Evolutionary conservation across 148 eudicot genomes (phyloP), one percentile per base, ranked within the genome.

Genomic region (Rhododendron mucronatum): DNA sequence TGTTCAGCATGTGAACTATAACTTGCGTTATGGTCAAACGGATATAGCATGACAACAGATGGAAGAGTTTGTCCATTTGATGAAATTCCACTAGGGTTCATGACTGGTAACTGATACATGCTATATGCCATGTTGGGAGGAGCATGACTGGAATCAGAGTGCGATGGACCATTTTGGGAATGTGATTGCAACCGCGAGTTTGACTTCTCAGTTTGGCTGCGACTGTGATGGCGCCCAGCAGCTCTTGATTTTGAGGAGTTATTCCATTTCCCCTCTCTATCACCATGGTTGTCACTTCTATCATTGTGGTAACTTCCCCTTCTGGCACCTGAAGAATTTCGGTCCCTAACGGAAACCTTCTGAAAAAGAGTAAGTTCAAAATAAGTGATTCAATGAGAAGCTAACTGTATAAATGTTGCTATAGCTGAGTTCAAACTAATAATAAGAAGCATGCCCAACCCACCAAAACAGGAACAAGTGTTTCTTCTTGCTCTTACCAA

Each of bases 191-290:
- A 50, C 92, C 98, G 89, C 16, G 94, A 86, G 85, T 75, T 89
- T 74, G 95, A 89, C 85, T 90, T 95, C 39, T 96, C 98, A 44
- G 85, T 77, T 86, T 93, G 98, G 86, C 63, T 87, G 79, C 94
- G 95, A 78, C 57, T 89, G 83, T 95, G 93, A 82, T 80, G 86
- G 8, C 97, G 92, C 6, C 89, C 91, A 48, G 93, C 83, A 86
- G 86, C 90, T 85, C 96, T 90, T 78, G 97, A 86, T 91, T 94
- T 96, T 41, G 96, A 82, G 88, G 83, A 90, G 23, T 77, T 20
- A 82, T 91, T 92, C 99, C 99, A 94, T 86, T 89, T 95, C 44
- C 95, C 93, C 77, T 96, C 99, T 89, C 92, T 92, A 74, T 94
- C 99, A 73, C 88, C 87, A 81, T 90, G 95, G 78, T 84, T 89